phyloP scores from a whole-genome alignment of 352 stramenopile genomes.

The Pythium rishiriense region DNA sequence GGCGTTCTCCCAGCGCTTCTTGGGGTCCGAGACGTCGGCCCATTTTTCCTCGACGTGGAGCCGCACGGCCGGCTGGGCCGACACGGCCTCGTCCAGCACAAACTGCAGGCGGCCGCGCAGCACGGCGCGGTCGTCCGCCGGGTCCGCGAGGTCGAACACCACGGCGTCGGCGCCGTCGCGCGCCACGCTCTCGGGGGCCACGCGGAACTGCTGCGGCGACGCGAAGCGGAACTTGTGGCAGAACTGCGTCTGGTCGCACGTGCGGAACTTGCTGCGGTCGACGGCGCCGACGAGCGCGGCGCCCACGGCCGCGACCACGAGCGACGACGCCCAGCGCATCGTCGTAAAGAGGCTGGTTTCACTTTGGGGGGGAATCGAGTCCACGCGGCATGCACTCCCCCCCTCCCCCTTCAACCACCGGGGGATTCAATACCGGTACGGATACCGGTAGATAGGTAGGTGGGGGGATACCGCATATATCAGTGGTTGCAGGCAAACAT shows the following conservation, averaged over 20 bases:
- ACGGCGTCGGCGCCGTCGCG: constrained; percentile 33
- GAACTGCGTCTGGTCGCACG: constrained; percentile 97
- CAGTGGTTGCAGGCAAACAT: background rate
- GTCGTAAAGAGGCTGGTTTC: background rate
- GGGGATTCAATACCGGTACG: background rate
- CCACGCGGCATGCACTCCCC: background rate
- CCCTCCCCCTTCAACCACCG: constrained; percentile 3
- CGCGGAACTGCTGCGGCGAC: constrained; percentile 34
- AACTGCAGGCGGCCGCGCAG: constrained; percentile 57
- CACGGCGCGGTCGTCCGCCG: background rate
- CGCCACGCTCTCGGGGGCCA: constrained; percentile 35
- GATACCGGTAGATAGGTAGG: background rate
- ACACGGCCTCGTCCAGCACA: constrained; percentile 38
- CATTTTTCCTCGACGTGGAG: constrained; percentile 60
- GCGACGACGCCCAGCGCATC: constrained; percentile 14
- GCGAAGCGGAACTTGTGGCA: constrained; percentile 81
- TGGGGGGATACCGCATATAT: background rate
- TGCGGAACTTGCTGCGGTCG: constrained; percentile 98
- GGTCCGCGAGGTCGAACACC: constrained; percentile 47
- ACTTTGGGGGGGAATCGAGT: background rate
- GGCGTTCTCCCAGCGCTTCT: constrained; percentile 56
- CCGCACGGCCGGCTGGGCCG: constrained; percentile 50
- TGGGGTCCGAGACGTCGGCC: constrained; percentile 45
- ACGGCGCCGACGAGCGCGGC: constrained; percentile 59
- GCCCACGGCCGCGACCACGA: constrained; percentile 3